Conservation (phyloP, 176 grass and related monocot genomes). For the Phyllostachys edulis region DNA sequence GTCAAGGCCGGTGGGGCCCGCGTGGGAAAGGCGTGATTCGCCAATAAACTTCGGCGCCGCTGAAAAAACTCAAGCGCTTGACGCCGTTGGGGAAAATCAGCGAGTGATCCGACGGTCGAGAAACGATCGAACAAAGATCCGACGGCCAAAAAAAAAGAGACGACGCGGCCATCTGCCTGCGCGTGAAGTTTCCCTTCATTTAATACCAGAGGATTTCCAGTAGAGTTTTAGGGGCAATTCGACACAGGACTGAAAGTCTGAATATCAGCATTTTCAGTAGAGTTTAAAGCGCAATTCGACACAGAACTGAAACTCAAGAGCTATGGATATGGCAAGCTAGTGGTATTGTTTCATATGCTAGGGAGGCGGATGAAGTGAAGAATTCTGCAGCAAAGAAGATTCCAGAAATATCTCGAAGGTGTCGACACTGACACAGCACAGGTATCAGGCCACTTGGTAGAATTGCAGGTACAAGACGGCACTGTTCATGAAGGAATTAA, state of each 20-base stretch:
- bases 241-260: not conserved
- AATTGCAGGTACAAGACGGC: not conserved
- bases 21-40: no score
- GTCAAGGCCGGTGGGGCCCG: no score
- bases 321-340: conserved; percentile 7
- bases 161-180: no score
- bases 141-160: no score
- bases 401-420: conserved; percentile 39
- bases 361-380: not conserved
- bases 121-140: no score
- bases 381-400: conserved; percentile 28
- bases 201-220: not conserved
- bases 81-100: no score
- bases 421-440: not conserved
- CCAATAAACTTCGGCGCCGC: no score
- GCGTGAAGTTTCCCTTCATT: no score
- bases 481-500: conserved; percentile 6
- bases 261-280: not conserved
- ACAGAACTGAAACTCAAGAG: not conserved
- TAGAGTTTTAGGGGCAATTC: not conserved
- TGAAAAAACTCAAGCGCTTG: no score
- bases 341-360: not conserved
- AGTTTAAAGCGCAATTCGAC: not conserved
- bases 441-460: conserved; percentile 24
- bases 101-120: no score